These are phyloP conservation scores for Phaeophleospora eucalypticola DNA, from an alignment of 2,329 filamentous ascomycete genomes.

Conservation along the genomic window DNA sequence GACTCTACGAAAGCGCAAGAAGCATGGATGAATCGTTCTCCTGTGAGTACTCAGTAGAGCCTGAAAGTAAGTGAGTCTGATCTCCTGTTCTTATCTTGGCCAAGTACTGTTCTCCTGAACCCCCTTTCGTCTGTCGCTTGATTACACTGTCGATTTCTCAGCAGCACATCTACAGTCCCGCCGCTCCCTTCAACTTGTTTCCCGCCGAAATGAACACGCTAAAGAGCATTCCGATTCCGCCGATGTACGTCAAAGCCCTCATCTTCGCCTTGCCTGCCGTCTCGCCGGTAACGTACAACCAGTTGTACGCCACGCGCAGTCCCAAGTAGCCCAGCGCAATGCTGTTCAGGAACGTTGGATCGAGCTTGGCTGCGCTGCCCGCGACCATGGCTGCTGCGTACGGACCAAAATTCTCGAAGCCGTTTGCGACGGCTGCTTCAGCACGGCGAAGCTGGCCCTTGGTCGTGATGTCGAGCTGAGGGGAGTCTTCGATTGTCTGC, in stretches of 20 bases:
- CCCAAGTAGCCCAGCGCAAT: slow-evolving; percentile 28
- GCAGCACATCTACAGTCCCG: too few species aligned
- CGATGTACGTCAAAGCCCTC: slow-evolving; percentile 23
- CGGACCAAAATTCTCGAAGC: slow-evolving; percentile 39
- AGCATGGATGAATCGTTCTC: too few species aligned
- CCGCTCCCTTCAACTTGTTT: slow-evolving; percentile 12
- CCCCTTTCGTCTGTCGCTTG: too few species aligned
- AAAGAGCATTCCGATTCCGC: slow-evolving; percentile 22
- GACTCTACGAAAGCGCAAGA: too few species aligned
- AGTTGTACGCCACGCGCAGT: slow-evolving; percentile 28
- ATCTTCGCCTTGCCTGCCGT: slow-evolving; percentile 15
- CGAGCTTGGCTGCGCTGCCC: slow-evolving; percentile 35
- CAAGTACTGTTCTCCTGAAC: background rate
- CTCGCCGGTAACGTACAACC: slow-evolving; percentile 28
- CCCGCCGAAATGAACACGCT: slow-evolving; percentile 28
- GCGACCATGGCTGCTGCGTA: slow-evolving; percentile 39
- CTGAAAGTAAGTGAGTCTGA: too few species aligned
- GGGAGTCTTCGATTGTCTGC: slow-evolving; percentile 24
- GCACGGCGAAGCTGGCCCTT: slow-evolving; percentile 34
- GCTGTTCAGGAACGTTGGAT: slow-evolving; percentile 24
- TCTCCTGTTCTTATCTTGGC: too few species aligned
- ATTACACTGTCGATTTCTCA: background rate
- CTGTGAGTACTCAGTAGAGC: too few species aligned
- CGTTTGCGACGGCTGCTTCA: slow-evolving; percentile 36
- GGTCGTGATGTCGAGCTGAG: slow-evolving; percentile 31